phyloP scores from a whole-genome alignment of 1,284 basidiomycete genomes.

The Austroboletus novae-zelandiae region DNA sequence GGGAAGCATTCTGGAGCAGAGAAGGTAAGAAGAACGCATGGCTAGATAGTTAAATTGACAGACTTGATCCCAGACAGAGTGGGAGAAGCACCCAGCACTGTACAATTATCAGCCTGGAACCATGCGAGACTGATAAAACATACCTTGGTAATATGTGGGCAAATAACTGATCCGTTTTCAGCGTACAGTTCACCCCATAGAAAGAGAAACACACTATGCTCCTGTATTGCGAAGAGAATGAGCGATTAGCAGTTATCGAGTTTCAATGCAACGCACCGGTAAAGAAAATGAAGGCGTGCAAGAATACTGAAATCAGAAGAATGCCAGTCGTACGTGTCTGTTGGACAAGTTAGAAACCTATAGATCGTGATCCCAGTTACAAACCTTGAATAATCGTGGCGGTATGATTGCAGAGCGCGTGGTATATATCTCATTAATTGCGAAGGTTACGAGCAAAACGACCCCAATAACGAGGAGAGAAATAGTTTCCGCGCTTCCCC shows the following conservation, averaged over 20 bases:
- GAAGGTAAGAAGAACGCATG: neutral
- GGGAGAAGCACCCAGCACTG: conserved; percentile 43
- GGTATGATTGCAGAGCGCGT: conserved; percentile 53
- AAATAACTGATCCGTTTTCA: conserved; percentile 24
- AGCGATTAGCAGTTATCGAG: neutral
- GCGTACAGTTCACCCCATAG: neutral
- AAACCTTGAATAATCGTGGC: conserved; percentile 42
- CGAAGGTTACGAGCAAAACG: conserved; percentile 38
- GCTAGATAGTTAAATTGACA: neutral
- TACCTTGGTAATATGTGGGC: conserved; percentile 31
- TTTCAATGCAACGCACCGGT: conserved; percentile 11
- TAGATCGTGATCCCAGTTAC: neutral
- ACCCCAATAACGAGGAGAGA: conserved; percentile 48
- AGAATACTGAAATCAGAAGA: conserved; percentile 37
- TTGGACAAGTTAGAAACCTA: conserved; percentile 1
- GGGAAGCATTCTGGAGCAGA: conserved; percentile 37
- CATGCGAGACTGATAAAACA: conserved; percentile 4
- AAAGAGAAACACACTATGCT: conserved; percentile 23
- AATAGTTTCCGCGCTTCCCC: conserved; percentile 41
- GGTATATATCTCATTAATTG: conserved; percentile 46
- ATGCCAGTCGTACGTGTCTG: conserved; percentile 44
- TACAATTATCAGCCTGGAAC: conserved; percentile 16
- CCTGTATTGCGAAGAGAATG: conserved; percentile 4
- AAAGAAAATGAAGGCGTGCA: conserved; percentile 44
- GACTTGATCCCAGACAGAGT: conserved; percentile 41